A percentile compares a stretch with the other conserved stretches of the same genome.
Conservation (phyloP, 2,329 filamentous ascomycete species). For the Aspergillus pseudotamarii region DNA sequence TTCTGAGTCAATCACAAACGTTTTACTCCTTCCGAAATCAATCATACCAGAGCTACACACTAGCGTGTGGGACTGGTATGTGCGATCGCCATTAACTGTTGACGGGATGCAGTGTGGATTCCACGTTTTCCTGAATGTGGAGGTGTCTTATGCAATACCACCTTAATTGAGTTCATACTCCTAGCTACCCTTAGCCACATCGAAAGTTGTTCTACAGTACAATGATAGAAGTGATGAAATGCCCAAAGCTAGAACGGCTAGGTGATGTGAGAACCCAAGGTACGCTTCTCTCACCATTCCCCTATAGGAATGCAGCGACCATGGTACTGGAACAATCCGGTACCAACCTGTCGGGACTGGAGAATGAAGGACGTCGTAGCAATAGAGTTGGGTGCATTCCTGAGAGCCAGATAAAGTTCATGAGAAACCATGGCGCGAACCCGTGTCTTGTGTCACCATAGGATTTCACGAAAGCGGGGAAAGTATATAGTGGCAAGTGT, state of each 20-base stretch:
- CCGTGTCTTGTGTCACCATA: conserved; percentile 8
- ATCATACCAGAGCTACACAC: not conserved
- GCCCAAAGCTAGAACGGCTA: not conserved
- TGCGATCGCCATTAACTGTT: not conserved
- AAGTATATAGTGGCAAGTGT: not conserved
- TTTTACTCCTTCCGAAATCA: not conserved
- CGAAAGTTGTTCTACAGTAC: not conserved
- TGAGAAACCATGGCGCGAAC: conserved; percentile 5
- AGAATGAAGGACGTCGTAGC: conserved; percentile 9
- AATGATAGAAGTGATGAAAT: not conserved
- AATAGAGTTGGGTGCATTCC: conserved; percentile 11
- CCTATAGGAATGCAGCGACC: not conserved
- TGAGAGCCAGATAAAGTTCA: not conserved
- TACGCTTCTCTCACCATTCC: not conserved
- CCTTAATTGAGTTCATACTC: not conserved
- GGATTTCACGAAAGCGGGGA: not conserved
- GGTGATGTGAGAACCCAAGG: not conserved
- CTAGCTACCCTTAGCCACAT: not conserved
- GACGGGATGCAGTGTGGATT: not conserved
- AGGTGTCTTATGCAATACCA: not conserved
- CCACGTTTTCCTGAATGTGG: not conserved
- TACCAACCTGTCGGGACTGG: not conserved
- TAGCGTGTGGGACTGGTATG: not conserved
- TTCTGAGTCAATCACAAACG: rapidly evolving
- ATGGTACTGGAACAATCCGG: conserved; percentile 2